These are phyloP conservation scores for Nephelium lappaceum DNA, from an alignment of 345 rosid species.

Conservation along the genomic window DNA sequence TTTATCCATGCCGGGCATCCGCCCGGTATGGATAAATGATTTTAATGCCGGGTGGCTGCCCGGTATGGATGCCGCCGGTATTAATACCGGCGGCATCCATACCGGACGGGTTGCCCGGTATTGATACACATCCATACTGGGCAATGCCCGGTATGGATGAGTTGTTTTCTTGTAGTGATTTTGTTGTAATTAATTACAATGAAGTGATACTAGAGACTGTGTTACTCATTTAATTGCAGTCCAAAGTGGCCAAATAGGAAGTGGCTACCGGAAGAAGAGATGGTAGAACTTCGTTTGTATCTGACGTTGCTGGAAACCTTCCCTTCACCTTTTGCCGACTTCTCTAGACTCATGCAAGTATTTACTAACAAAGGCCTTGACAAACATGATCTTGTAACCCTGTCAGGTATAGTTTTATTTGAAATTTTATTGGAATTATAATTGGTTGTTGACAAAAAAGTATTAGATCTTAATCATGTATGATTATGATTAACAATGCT, in stretches of 20 bases:
- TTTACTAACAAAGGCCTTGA: constrained; percentile 46
- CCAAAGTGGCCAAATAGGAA: constrained; percentile 42
- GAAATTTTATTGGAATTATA: no score
- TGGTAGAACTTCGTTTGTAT: constrained; percentile 51
- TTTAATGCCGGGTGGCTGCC: no score
- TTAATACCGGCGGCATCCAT: no score
- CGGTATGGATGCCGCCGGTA: no score
- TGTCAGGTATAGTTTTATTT: constrained; percentile 44
- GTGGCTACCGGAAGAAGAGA: constrained; percentile 66
- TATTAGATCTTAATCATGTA: neutral
- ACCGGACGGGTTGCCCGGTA: no score
- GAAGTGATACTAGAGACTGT: no score
- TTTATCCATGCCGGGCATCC: no score
- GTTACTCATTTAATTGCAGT: constrained; percentile 33
- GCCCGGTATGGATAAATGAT: no score
- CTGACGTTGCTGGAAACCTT: constrained; percentile 48
- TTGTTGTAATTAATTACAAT: no score
- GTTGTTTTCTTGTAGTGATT: no score
- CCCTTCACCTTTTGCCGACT: constrained; percentile 48
- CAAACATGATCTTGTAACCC: constrained; percentile 49
- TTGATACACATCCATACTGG: no score
- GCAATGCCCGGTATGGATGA: no score
- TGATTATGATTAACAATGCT: neutral
- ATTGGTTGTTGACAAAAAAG: neutral
- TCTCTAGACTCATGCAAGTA: constrained; percentile 34